phyloP scores from a whole-genome alignment of 768 basidiomycete species.

The Clitopilus passeckerianus region DNA sequence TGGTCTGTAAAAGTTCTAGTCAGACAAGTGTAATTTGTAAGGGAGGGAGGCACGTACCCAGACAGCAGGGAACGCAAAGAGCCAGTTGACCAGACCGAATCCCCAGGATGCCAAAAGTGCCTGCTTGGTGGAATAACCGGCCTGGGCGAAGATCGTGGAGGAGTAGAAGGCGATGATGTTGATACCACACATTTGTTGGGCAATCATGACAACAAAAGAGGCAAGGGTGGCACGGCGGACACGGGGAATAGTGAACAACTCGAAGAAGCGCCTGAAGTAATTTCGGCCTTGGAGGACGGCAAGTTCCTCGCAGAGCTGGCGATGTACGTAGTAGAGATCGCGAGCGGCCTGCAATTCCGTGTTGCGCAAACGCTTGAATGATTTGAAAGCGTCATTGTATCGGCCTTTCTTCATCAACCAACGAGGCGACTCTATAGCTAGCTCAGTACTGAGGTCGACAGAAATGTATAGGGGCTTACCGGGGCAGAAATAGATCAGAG shows the following conservation, averaged over 20 bases:
- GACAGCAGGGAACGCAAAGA: conserved; percentile 64
- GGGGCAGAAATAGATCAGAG: conserved; percentile 52
- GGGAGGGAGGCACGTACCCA: conserved; percentile 31
- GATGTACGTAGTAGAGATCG: conserved; percentile 73
- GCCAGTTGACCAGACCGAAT: conserved; percentile 62
- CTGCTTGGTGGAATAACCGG: conserved; percentile 47
- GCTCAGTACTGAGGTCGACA: background rate
- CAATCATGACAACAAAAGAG: conserved; percentile 56
- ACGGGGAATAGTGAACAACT: conserved; percentile 74
- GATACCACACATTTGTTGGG: conserved; percentile 82
- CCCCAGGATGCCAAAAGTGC: conserved; percentile 65
- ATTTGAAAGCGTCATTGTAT: conserved; percentile 61
- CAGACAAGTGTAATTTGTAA: conserved; percentile 7
- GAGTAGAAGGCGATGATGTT: conserved; percentile 82
- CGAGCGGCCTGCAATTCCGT: conserved; percentile 74
- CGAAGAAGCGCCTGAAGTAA: conserved; percentile 43
- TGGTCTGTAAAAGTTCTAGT: conserved; percentile 31
- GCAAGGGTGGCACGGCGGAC: conserved; percentile 45
- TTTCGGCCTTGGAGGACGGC: conserved; percentile 50
- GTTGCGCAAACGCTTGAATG: conserved; percentile 63
- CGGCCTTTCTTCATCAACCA: conserved; percentile 82
- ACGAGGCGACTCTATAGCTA: conserved; percentile 62
- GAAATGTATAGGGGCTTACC: conserved; percentile 19
- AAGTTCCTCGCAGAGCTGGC: conserved; percentile 62
- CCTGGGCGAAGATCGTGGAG: conserved; percentile 62